Percentiles rank a stretch among this genome's conserved stretches.
These are phyloP conservation scores for Coemansia sp. DNA, from an alignment of 192 early-diverging fungal genomes.

Conservation along the genomic window DNA sequence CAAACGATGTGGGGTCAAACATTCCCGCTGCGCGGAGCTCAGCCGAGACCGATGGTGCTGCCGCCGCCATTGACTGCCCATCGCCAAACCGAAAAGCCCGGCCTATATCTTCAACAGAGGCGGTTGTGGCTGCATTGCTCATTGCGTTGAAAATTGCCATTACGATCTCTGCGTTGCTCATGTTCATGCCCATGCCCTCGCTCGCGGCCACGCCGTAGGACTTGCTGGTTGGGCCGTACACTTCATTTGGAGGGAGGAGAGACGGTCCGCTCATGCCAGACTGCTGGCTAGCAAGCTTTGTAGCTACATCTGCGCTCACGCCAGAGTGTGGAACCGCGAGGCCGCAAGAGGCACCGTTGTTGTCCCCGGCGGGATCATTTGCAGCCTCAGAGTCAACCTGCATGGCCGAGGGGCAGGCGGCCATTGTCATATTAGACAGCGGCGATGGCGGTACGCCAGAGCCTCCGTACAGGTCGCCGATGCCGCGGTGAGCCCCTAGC, in stretches of 20 bases:
- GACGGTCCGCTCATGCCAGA: background rate
- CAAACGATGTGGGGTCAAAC: constrained; percentile 16
- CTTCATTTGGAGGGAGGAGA: constrained; percentile 13
- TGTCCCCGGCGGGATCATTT: background rate
- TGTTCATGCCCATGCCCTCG: constrained; percentile 2
- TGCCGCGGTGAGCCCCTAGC: constrained; percentile 35
- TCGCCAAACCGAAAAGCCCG: background rate
- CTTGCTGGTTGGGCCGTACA: constrained; percentile 15
- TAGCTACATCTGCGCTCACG: background rate
- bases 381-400: constrained; percentile 12
- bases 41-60: background rate
- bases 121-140: constrained; percentile 10
- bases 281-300: background rate
- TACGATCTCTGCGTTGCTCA: constrained; percentile 28
- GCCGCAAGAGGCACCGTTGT: background rate
- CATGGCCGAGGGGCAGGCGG: constrained; percentile 14
- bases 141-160: constrained; percentile 51
- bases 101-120: background rate
- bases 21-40: constrained; percentile 2
- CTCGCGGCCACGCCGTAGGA: background rate
- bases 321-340: background rate
- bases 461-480: constrained; percentile 30
- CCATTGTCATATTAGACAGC: constrained; percentile 37
- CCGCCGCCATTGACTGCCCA: background rate
- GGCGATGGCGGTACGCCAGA: constrained; percentile 38